Base-by-base conservation (phyloP, 2,329 filamentous ascomycete species). In the Alternaria metachromatica region DNA sequence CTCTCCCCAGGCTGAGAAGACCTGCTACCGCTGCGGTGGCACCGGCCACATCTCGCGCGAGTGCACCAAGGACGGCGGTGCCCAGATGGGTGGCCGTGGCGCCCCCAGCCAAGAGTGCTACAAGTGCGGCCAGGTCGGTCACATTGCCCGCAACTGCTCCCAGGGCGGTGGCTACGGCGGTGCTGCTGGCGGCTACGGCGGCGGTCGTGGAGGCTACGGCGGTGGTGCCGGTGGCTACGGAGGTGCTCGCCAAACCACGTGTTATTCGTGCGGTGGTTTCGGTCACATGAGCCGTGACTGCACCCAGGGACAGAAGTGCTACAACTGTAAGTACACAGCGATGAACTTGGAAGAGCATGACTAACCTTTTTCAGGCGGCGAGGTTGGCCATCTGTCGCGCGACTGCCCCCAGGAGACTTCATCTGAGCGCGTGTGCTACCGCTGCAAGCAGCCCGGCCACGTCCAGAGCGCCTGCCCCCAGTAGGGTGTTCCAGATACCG, bases 241-340 rank as follows among this genome's bases (percentile, higher is more conserved):
- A 57, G 82, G 86, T 67, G 73, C 75, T 45, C 78, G 80, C 61
- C 76, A 78, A 72, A 79, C 78, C 59, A 97, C 94, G 75, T 98
- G 96, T 90, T 99, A 97, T 88, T 97, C 94, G 48, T 98, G 96
- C 85, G 96, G 96, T 75, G 96, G 96, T 72, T 94, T 93, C 80
- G 95, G 95, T 78, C 96, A 99, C 87, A 95, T 97, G 92, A 94
- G 92, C 80, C 92, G 94, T 87, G 96, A 98, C 84, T 99, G 96
- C 85, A 96, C 95, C 76, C 96, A 98, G 83, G 96, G 96, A 78
- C 95, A 96, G 87, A 98, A 98, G 88, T 99, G 96, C 91, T 99
- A 98, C 90, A 97, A 97, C 89, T 98, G 96, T 89, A 80, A 79
- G 87, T 79, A 18, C 41, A 43, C 6, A 6, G 41, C 26, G 13